phyloP scores from a whole-genome alignment of 352 stramenopile species.

The Pilasporangium apinafurcum region DNA sequence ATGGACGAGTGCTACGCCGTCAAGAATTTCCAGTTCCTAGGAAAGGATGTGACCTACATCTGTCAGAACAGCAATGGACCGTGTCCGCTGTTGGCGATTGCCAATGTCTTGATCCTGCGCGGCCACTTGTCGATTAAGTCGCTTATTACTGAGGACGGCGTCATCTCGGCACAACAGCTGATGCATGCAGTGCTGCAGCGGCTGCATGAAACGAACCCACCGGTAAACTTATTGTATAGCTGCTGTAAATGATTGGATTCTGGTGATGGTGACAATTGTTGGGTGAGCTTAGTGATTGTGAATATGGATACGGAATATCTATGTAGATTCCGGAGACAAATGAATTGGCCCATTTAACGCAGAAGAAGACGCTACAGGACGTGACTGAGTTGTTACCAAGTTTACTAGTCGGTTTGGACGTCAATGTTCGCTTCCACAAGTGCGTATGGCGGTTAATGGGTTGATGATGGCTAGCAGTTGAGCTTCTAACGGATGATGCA shows the following conservation, averaged over 20 bases:
- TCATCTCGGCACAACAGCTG: conserved; percentile 88
- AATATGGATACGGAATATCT: neutral
- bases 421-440: conserved; percentile 96
- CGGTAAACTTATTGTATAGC: conserved; percentile 18
- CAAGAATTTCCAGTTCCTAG: conserved; percentile 77
- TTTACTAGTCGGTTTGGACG: conserved; percentile 95
- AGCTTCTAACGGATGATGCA: neutral
- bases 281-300: neutral
- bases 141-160: conserved; percentile 35
- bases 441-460: conserved; percentile 18
- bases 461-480: neutral
- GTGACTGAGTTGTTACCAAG: conserved; percentile 89
- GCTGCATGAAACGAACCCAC: conserved; percentile 81
- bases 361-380: conserved; percentile 86
- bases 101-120: conserved; percentile 94
- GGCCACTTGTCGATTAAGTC: conserved; percentile 81
- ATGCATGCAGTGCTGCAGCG: conserved; percentile 86
- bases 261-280: no score
- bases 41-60: conserved; percentile 82
- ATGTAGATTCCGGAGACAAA: conserved; percentile 30
- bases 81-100: conserved; percentile 95
- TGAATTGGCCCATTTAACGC: conserved; percentile 55
- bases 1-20: conserved; percentile 75
- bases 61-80: conserved; percentile 98
- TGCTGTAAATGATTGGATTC: no score